Evolutionary conservation across 1,139 yeast species (phyloP).

Genomic region (Pichia sp.): DNA sequence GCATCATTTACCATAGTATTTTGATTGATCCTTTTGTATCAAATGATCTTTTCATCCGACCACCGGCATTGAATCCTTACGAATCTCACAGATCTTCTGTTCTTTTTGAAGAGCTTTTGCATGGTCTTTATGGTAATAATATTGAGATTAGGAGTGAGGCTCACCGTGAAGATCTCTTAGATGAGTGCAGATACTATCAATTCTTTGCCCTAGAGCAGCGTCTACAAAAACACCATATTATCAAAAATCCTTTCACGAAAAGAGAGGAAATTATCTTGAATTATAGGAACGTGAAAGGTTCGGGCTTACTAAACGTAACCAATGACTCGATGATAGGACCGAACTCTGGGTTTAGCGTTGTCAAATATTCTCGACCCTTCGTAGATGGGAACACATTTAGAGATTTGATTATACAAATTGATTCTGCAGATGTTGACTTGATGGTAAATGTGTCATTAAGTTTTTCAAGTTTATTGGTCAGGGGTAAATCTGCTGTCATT

Average conservation of each 20-base stretch:
- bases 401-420: conserved; percentile 54
- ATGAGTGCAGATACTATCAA: conserved; percentile 75
- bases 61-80: conserved; percentile 69
- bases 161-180: conserved; percentile 53
- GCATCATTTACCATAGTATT: conserved; percentile 52
- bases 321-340: conserved; percentile 9
- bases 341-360: conserved; percentile 9
- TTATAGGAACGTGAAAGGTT: conserved; percentile 44
- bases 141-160: conserved; percentile 45
- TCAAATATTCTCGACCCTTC: conserved; percentile 56
- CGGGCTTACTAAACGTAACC: conserved; percentile 38
- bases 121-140: conserved; percentile 52
- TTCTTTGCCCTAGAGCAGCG: conserved; percentile 72
- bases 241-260: conserved; percentile 47
- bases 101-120: conserved; percentile 58
- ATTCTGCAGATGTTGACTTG: conserved; percentile 31
- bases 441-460: conserved; percentile 30
- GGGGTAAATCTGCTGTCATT: conserved; percentile 31
- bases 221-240: conserved; percentile 50
- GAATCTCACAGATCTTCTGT: conserved; percentile 51
- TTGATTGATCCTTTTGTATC: conserved; percentile 44
- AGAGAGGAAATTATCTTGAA: conserved; percentile 55
- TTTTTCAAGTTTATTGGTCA: conserved; percentile 30
- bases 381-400: conserved; percentile 46
- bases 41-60: conserved; percentile 51